These are phyloP conservation scores for Ganoderma resinaceum DNA, from an alignment of 1,284 basidiomycete genomes.

Conservation along the genomic window DNA sequence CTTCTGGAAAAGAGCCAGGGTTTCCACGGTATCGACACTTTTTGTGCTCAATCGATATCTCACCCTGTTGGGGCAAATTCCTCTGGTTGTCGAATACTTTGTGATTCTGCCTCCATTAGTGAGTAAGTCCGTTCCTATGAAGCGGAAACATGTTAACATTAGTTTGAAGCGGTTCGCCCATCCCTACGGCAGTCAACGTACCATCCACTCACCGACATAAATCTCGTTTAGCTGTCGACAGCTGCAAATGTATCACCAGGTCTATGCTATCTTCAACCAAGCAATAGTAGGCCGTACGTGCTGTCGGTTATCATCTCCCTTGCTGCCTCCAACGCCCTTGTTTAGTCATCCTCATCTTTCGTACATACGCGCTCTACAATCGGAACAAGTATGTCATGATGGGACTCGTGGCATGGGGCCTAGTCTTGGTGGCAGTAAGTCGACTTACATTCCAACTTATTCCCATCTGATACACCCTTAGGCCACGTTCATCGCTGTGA, in stretches of 20 bases:
- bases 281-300: slow-evolving; percentile 20
- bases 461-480: neutral
- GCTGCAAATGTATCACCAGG: slow-evolving; percentile 26
- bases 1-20: slow-evolving; percentile 22
- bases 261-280: slow-evolving; percentile 21
- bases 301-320: neutral
- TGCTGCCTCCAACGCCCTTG: neutral
- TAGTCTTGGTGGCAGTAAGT: neutral
- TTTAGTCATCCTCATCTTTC: slow-evolving; percentile 20
- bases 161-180: slow-evolving; percentile 8
- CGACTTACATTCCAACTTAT: neutral
- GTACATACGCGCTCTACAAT: slow-evolving; percentile 31
- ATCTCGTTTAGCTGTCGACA: slow-evolving; percentile 21
- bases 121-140: neutral
- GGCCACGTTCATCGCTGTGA: neutral
- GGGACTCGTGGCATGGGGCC: slow-evolving; percentile 5
- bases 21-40: slow-evolving; percentile 25
- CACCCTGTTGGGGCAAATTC: slow-evolving; percentile 27
- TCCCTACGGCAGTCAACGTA: neutral
- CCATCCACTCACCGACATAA: neutral
- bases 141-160: neutral
- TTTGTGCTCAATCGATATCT: slow-evolving; percentile 29
- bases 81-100: slow-evolving; percentile 30
- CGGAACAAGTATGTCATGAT: slow-evolving; percentile 26
- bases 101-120: slow-evolving; percentile 17